These are phyloP conservation scores for Phaeosphaeriaceae sp. DNA, from an alignment of 2,329 filamentous ascomycete genomes.

Conservation along the genomic window DNA sequence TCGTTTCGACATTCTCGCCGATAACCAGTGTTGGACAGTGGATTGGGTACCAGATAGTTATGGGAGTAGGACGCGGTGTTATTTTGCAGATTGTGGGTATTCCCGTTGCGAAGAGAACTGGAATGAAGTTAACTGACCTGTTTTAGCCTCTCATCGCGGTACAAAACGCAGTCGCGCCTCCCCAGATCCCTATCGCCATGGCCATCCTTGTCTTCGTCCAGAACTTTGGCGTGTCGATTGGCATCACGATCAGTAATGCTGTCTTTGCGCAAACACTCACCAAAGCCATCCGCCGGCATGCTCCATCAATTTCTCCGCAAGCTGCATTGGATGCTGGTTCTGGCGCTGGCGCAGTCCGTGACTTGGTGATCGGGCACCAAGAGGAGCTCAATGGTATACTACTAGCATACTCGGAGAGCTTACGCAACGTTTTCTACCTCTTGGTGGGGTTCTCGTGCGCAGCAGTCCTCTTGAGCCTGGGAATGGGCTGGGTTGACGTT, in stretches of 20 bases:
- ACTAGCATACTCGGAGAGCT: constrained; percentile 28
- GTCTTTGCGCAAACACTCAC: constrained; percentile 35
- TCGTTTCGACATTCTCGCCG: constrained; percentile 49
- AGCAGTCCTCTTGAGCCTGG: constrained; percentile 18
- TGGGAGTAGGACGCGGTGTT: constrained; percentile 33
- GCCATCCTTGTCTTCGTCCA: constrained; percentile 47
- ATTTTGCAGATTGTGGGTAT: constrained; percentile 31
- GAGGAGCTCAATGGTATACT: constrained; percentile 28
- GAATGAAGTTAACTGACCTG: not conserved
- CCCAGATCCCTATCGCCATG: constrained; percentile 39
- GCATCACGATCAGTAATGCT: constrained; percentile 36
- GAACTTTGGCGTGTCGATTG: constrained; percentile 42
- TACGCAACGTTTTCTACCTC: constrained; percentile 35
- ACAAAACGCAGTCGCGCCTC: constrained; percentile 34
- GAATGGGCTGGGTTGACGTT: constrained; percentile 36
- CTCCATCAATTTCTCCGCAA: constrained; percentile 29
- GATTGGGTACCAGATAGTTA: constrained; percentile 37
- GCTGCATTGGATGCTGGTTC: constrained; percentile 32
- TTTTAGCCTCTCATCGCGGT: constrained; percentile 37
- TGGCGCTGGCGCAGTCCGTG: constrained; percentile 28
- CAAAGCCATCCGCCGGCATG: constrained; percentile 20
- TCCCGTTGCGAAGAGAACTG: not conserved
- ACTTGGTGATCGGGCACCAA: constrained; percentile 20
- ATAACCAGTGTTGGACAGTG: constrained; percentile 37
- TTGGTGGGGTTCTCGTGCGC: constrained; percentile 19